Evolutionary conservation across 2,329 filamentous ascomycete species (phyloP), one percentile per base, ranked within the genome.

Genomic region (Colletotrichum spinosum): DNA sequence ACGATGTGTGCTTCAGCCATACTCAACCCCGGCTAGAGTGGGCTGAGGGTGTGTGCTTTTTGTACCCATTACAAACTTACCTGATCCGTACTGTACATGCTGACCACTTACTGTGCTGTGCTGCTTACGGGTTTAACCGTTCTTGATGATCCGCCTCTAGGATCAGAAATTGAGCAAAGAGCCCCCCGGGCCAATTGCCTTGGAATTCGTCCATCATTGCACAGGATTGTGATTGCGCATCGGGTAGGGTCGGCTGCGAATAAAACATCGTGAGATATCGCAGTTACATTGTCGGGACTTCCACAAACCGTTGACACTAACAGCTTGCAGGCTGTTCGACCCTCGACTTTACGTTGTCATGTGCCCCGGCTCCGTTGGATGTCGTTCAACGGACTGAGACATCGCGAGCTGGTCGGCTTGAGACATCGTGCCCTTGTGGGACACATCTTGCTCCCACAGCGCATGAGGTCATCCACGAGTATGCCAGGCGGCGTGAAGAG

Each of bases 161-260:
- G 64, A 65, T 67, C 60, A 65, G 64, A 67, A 59, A 65, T 65
- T 67, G 59, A 48, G 50, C 44, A 39, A 38, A 35, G 60, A 65
- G 33, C 41, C 48, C 46, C 51, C 60, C 46, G 55, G 49, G 34
- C 60, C 64, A 67, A 67, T 64, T 54, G 60, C 60, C 60, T 52
- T 60, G 44, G 25, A 54, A 25, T 15, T 45, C 33, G 53, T 42
- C 52, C 53, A 48, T 50, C 51, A 50, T 38, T 37, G 34, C 34
- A 54, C 39, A 54, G 5, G 39, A 51, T 42, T 42, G 9, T 37
- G 33, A 55, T 59, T 50, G 13, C 17, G 38, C 54, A 35, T 55
- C 60, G 64, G 64, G 60, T 67, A 55, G 49, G 65, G 35, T 67
- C 60, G 64, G 64, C 64, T 34, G 54, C 54, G 44, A 35, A 37